Conservation (phyloP, 352 stramenopile genomes). For the Phytopythium boreale region DNA sequence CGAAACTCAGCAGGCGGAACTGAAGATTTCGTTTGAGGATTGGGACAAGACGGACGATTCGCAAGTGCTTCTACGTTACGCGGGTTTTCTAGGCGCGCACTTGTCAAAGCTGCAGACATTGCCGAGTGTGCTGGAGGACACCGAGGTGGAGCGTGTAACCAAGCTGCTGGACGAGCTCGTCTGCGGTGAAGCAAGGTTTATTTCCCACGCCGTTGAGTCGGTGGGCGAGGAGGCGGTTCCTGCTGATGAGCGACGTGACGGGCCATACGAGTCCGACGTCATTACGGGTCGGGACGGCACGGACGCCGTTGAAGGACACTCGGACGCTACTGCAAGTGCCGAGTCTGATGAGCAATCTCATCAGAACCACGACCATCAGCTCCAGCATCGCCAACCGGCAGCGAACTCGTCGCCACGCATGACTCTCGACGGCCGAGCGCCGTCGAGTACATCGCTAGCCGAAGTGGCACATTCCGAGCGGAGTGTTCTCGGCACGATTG, state of each 20-base stretch:
- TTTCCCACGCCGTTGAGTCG: constrained; percentile 7
- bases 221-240: not conserved
- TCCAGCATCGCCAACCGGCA: not conserved
- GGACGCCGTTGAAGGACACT: not conserved
- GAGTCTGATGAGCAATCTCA: not conserved
- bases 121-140: constrained; percentile 7
- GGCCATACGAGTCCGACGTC: not conserved
- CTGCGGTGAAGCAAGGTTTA: constrained; percentile 13
- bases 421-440: not conserved
- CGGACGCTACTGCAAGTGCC: not conserved
- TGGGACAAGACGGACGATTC: constrained; percentile 9
- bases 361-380: not conserved
- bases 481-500: constrained; percentile 1
- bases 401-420: not conserved
- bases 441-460: not conserved
- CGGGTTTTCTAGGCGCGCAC: constrained; percentile 18
- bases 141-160: constrained; percentile 15
- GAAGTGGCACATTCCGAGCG: not conserved
- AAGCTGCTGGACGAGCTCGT: constrained; percentile 23
- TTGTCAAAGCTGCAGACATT: constrained; percentile 8
- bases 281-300: not conserved
- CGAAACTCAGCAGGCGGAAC: constrained; percentile 4
- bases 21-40: constrained; percentile 17
- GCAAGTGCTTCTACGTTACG: constrained; percentile 23
- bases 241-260: not conserved